Evolutionary conservation across 2,329 filamentous ascomycete species (phyloP), one percentile per base, ranked within the genome.

Genomic region (Trichoderma gracile): DNA sequence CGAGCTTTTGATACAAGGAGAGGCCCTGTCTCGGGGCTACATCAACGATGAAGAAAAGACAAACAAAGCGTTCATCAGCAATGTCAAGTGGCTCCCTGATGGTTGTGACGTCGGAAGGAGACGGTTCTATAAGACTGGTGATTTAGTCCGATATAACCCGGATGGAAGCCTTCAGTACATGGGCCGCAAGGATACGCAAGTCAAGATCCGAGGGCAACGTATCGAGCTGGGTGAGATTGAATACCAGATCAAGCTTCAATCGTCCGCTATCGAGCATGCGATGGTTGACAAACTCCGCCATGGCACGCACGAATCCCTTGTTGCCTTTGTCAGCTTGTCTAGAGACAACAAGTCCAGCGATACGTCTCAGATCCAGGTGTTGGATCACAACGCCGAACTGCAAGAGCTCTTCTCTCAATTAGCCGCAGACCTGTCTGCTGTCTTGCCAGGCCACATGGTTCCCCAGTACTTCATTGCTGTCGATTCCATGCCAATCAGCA

Each of bases 201-300:
- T 86, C 50, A 86, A 87, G 71, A 71, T 86, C 10, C 77, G 79
- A 21, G 86, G 86, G 21, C 85, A 80, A 64, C 72, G 82, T 62
- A 76, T 84, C 50, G 86, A 82, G 73, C 74, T 82, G 8, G 67
- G 53, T 10, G 69, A 70, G 38, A 65, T 71, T 19, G 69, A 71
- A 23, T 52, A 63, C 9, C 50, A 69, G 5, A 50, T 67, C 30
- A 66, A 59, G 49, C 17, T 33, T 40, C 42, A 40, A 5, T 17
- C 27, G 25, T 5, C n/a, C 7, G 10, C 10, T 7, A 15, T 55
- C 21, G 46, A 55, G 21, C 40, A 47, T 19, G 59, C 42, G 2
- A 17, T 21, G 1, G 40, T 63, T 7, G 59, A 65, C 12, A 49
- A 57, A 3, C 21, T 45, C 3, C 21, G 23, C 14, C 21, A n/a